phyloP scores from a whole-genome alignment of 2,329 filamentous ascomycete genomes.

The Fusarium subglutinans region DNA sequence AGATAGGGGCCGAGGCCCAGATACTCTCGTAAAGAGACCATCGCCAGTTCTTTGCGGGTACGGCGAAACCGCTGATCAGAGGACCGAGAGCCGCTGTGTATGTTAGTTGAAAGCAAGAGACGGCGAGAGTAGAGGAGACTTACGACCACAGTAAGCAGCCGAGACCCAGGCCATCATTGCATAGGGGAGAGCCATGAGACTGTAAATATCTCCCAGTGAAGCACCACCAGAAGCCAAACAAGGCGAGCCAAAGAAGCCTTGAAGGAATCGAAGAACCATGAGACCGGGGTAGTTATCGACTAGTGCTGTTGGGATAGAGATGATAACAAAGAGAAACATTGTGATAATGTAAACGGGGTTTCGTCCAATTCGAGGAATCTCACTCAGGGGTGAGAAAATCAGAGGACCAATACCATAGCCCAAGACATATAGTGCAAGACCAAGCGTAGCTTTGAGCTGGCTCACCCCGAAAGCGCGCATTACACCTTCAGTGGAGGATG shows the following conservation, averaged over 20 bases:
- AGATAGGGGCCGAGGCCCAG: constrained; percentile 67
- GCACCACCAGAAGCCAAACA: constrained; percentile 69
- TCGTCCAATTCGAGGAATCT: constrained; percentile 73
- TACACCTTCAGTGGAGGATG: constrained; percentile 57
- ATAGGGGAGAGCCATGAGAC: constrained; percentile 64
- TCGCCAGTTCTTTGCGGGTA: constrained; percentile 67
- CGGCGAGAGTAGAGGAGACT: constrained; percentile 17
- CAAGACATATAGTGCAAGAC: constrained; percentile 70
- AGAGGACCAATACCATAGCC: constrained; percentile 72
- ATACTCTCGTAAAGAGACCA: constrained; percentile 73
- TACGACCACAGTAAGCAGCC: constrained; percentile 58
- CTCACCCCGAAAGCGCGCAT: constrained; percentile 63
- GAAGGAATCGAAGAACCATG: constrained; percentile 70
- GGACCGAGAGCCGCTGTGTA: constrained; percentile 65
- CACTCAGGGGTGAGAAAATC: constrained; percentile 71
- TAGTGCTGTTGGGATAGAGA: constrained; percentile 71
- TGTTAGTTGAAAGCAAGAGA: background rate
- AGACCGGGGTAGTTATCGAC: constrained; percentile 71
- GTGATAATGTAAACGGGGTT: constrained; percentile 75
- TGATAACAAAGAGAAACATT: constrained; percentile 73
- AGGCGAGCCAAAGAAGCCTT: constrained; percentile 73
- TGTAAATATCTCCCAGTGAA: constrained; percentile 63
- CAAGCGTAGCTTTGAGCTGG: constrained; percentile 62
- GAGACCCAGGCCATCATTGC: constrained; percentile 68
- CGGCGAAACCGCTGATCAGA: constrained; percentile 68